Base-by-base conservation (phyloP, 1,284 basidiomycete species). In the Cutaneotrichosporon cyanovorans region DNA sequence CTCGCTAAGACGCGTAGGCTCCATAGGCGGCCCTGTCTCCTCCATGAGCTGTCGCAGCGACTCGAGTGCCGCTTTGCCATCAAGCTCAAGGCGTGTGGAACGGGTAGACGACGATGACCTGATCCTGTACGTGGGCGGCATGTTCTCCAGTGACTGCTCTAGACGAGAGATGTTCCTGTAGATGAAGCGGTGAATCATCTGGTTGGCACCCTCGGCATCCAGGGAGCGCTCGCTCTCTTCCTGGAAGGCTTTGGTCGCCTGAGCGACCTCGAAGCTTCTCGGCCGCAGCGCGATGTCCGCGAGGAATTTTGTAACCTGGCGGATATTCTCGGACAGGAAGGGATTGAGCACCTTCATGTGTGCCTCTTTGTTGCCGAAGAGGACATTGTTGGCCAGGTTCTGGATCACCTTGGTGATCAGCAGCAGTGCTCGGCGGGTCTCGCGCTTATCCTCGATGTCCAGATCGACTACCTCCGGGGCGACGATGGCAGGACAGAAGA, bases 371-470 rank as follows among this genome's bases (percentile, higher is more conserved):
- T 87, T 87, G 23, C 85, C 87, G 58, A 92, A 92, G 57, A 87
- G 80, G 33, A 92, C 85, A 57, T 93, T 92, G 73, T 93, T 95
- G 12, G 88, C 87, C 28, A 93, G 72, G 62, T 89, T 91, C 69
- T 93, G 88, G 40, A 92, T 83, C 46, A 93, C 83, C 70, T 91
- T 92, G 32, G 87, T 86, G 53, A 93, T 84, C 42, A 87, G 73
- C 74, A 88, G 82, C 19, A 93, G 74, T 3, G 86, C 87, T 41
- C 84, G 80, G 22, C 86, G 82, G 37, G 87, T 72, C 50, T 77
- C 69, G 57, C 74, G 65, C 46, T 69, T 68, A 33, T 84, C 84
- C 37, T 78, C 77, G 0, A 87, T 64, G 52, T 87, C 83, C 37
- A 93, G 75, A 59, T 93, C 90, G 22, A 93, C 80, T 11, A 75